Percentiles rank a stretch among this genome's conserved stretches.
phyloP scores from a whole-genome alignment of 345 rosid genomes.

The Melaleuca quinquenervia region DNA sequence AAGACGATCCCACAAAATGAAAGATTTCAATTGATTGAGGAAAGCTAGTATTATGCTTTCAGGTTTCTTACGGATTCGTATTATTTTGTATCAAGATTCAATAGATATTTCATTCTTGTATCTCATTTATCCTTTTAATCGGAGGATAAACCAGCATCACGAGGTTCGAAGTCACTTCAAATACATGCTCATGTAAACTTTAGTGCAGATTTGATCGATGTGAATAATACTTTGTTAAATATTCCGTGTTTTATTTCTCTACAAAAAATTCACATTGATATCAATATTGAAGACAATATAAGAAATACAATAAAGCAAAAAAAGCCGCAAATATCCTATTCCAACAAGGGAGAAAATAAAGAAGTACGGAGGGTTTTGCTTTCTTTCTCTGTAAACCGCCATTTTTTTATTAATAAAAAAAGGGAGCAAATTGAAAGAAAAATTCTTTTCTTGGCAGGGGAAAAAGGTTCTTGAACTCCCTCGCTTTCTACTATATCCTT shows the following conservation, averaged over 20 bases:
- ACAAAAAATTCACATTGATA: neutral
- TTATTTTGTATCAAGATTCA: neutral
- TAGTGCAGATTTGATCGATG: neutral
- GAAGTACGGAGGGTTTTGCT: neutral
- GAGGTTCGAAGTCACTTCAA: fast-evolving
- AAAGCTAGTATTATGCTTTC: neutral
- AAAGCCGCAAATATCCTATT: neutral
- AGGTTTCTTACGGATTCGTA: neutral
- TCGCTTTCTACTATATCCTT: no score
- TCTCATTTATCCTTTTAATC: neutral
- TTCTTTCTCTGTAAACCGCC: neutral
- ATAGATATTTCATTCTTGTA: neutral
- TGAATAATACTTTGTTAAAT: neutral
- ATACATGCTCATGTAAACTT: neutral
- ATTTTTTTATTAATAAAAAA: no score
- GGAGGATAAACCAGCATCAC: neutral
- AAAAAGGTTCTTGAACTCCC: no score
- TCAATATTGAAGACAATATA: neutral
- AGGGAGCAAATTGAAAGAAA: no score
- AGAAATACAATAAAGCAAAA: neutral
- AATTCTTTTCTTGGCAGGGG: no score
- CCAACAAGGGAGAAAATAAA: fast-evolving
- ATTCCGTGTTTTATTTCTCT: neutral
- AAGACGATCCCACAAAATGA: neutral
- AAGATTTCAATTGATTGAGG: neutral